Evolutionary conservation across 306 rosid species (phyloP), one percentile per base, ranked within the genome.

Genomic region (Medicago ruthenica): DNA sequence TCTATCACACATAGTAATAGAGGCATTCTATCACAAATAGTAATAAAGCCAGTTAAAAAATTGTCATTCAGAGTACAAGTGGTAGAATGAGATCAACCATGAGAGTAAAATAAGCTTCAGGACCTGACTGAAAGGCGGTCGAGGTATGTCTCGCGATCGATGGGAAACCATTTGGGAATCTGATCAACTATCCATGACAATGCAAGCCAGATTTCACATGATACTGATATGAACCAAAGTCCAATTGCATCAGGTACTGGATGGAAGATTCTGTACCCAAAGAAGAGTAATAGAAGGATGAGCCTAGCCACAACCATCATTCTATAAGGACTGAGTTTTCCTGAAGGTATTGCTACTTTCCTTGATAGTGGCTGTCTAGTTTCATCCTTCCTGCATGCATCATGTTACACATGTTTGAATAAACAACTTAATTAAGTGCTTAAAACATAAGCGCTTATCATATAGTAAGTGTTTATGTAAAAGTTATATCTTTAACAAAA

Each of bases 91-190:
- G 8, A 61, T 74, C 16, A 39, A 60, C 18, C 21, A 53, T 39
- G 36, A 59, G 36, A 45, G 3, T 22, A 78, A 69, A 60, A 17
- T 41, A 24, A 51, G 76, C 22, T 34, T 10, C 37, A 37, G 42
- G 9, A 93, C 99, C 99, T 92, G 83, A 90, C 48, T 14, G 97
- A 92, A 76, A 95, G 99, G 24, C 99, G 93, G 59, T 92, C 99
- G 13, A 95, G 94, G 74, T 95, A 95, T 45, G 99, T 92, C 84
- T 95, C 96, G 0, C 99, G 97, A 70, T 90, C 95, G 41, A 92
- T 95, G 57, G 99, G 99, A 73, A 84, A 92, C 99, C 99, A 95
- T 87, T 90, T 95, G 8, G 99, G 97, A 74, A 95, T 68, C 85
- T 95, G 99, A 88, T 95, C 99, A 76, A 92, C 84, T 17, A 95